These are phyloP conservation scores for Catenaria anguillulae DNA, from an alignment of 371 early-diverging fungal genomes.

Conservation along the genomic window DNA sequence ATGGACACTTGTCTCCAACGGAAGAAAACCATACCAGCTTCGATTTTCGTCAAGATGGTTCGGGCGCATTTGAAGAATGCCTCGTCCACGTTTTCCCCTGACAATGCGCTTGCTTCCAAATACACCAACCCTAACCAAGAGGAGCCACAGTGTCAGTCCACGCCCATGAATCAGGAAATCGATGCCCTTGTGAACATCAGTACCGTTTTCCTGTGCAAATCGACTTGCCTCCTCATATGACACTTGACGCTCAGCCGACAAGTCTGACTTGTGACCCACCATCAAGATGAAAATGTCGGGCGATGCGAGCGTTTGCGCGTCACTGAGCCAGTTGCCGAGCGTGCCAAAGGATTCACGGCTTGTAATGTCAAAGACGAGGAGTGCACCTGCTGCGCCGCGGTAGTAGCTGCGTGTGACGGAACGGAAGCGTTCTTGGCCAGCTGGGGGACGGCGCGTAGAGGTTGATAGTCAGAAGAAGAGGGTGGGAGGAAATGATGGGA, in stretches of 20 bases:
- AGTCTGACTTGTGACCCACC: constrained; percentile 58
- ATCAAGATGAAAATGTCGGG: constrained; percentile 46
- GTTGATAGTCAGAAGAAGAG: too few relatives aligned
- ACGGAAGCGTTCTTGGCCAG: constrained; percentile 75
- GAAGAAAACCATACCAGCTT: background rate
- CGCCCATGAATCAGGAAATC: too few relatives aligned
- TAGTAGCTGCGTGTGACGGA: constrained; percentile 62
- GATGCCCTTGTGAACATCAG: too few relatives aligned
- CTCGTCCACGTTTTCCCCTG: background rate
- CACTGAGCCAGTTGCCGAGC: constrained; percentile 44
- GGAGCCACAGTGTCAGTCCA: too few relatives aligned
- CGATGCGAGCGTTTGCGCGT: constrained; percentile 45
- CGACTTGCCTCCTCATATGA: constrained; percentile 46
- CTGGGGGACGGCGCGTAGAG: too few relatives aligned
- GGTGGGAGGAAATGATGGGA: too few relatives aligned
- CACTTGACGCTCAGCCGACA: constrained; percentile 40
- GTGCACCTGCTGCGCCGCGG: constrained; percentile 51
- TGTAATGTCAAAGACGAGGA: constrained; percentile 49
- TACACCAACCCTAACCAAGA: background rate
- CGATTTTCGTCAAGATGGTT: constrained; percentile 3
- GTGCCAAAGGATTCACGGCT: constrained; percentile 42
- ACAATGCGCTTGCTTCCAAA: background rate
- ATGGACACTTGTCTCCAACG: too few relatives aligned
- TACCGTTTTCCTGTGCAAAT: constrained; percentile 51
- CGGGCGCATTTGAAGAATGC: background rate